Base-by-base conservation (phyloP, 2,329 filamentous ascomycete genomes). In the Sordariomycetes sp. region DNA sequence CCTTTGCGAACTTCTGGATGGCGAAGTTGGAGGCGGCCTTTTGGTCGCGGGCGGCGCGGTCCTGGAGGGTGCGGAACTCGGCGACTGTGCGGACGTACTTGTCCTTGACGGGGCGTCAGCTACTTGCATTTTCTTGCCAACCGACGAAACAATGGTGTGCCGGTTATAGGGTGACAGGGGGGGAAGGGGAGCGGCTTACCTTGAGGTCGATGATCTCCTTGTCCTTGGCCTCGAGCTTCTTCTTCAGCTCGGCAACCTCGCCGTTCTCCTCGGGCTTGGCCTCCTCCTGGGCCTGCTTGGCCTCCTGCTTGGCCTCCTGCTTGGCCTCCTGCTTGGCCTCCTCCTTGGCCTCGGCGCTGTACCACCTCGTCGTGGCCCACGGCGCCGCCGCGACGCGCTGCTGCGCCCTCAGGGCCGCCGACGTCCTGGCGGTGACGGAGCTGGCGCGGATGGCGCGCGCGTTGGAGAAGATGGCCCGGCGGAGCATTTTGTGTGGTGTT, bases 31-130 rank as follows among this genome's bases (percentile, higher is more conserved):
- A 86, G 22, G 92, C 89, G 22, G 81, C 74, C 72, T 94, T 89
- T 70, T 95, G 86, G 64, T 99, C 94, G 68, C 94, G 90, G 70
- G 86, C 82, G 51, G 90, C 95, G 68, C 94, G 89, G 68, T 96
- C 90, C 76, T 97, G 92, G 55, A 99, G 87, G 76, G 97, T 99
- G 70, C 90, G 90, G 82, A 95, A 97, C 67, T 99, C 94, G 74
- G 94, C 94, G 62, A 97, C 85, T 57, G 88, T 87, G 69, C 94
- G 92, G 62, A 96, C 82, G 73, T 90, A 95, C 77, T 90, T 94
- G 75, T 97, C 94, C 94, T 97, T 24, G 28, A 12, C 17, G 1
- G 32, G 24, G 20, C 3, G 45, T 50, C 45, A 50, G 22, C n/a
- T 50, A 6, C 17, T n/a, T n/a, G 2, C 22, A 20, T 50, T 7